Conservation (phyloP, 2,329 filamentous ascomycete genomes). For the Ascochyta viciae-villosae region DNA sequence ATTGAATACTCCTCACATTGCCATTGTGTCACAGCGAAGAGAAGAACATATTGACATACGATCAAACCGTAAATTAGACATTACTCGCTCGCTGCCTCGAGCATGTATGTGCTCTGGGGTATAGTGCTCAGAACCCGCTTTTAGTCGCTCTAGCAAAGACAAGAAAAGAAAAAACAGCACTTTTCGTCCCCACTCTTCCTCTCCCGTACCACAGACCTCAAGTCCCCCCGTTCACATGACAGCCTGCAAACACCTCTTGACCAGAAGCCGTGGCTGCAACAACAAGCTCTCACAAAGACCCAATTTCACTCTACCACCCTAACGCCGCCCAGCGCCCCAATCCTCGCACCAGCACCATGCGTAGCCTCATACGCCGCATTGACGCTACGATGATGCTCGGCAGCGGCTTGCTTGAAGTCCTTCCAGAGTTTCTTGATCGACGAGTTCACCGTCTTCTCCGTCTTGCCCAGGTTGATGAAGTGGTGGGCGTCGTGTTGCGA, state of each 20-base stretch:
- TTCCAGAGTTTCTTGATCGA: conserved; percentile 41
- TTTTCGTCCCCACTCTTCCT: neutral
- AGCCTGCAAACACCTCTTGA: too few relatives aligned
- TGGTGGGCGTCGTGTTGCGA: conserved; percentile 33
- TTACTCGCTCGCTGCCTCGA: neutral
- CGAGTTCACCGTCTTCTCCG: conserved; percentile 26
- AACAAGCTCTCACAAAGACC: too few relatives aligned
- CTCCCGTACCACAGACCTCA: neutral
- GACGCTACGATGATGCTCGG: conserved; percentile 40
- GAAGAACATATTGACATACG: neutral
- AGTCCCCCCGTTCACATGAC: neutral
- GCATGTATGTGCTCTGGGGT: conserved; percentile 4
- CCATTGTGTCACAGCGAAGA: too few relatives aligned
- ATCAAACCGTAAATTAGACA: neutral
- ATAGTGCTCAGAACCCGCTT: conserved; percentile 16
- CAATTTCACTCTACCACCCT: neutral
- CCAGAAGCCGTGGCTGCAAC: too few relatives aligned
- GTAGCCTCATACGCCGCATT: conserved; percentile 38
- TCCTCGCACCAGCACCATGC: conserved; percentile 25
- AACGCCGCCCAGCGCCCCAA: neutral
- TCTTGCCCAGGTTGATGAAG: conserved; percentile 28
- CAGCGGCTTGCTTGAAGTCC: conserved; percentile 34
- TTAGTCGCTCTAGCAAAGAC: neutral
- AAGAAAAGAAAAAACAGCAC: neutral
- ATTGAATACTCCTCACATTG: too few relatives aligned